Base-by-base conservation (phyloP, 768 basidiomycete genomes). In the Lactifluus piperatus region DNA sequence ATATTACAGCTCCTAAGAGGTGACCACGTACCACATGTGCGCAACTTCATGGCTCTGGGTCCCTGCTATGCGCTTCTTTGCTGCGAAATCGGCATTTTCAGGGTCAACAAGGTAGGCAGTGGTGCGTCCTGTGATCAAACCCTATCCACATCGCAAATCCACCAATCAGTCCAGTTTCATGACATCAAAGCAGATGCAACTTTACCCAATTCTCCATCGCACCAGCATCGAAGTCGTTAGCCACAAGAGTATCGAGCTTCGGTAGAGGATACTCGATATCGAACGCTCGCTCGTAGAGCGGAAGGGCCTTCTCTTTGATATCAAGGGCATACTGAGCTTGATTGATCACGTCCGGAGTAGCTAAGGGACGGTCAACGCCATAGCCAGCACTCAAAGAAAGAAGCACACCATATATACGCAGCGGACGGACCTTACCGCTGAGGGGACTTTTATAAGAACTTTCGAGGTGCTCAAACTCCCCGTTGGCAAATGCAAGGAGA, bases 201-300 rank as follows among this genome's bases (percentile, higher is more conserved):
- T 22, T 51, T 67, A 78, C 81, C 89, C 89, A 93, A 70, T 93
- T 94, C 72, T 97, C 94, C 94, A 94, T 94, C 5, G 88, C 71
- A 76, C 86, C 90, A 32, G 87, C 85, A 68, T 95, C 93, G 65
- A 97, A 97, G 69, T 97, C 94, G 53, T 80, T 81, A 4, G 84
- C 93, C 57, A 92, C 90, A 14, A 98, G 78, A 2, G 94, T 94
- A 68, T 97, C 95, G 45, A 98, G 79, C 75, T 98, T 97, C 5
- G 93, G 91, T 27, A 98, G 79, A 24, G 94, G 92, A 70, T 86
- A 98, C 58, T 87, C 88, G 63, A 97, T 85, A 64, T 94, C 85
- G 68, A 97, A 97, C 56, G 95, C 80, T 69, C 86, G 77, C 72
- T 98, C 94, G 71, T 94, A 97, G n/a, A 93, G 69, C 16, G 94